Conservation (phyloP, 2,329 filamentous ascomycete genomes). For the Apiospora arundinis region DNA sequence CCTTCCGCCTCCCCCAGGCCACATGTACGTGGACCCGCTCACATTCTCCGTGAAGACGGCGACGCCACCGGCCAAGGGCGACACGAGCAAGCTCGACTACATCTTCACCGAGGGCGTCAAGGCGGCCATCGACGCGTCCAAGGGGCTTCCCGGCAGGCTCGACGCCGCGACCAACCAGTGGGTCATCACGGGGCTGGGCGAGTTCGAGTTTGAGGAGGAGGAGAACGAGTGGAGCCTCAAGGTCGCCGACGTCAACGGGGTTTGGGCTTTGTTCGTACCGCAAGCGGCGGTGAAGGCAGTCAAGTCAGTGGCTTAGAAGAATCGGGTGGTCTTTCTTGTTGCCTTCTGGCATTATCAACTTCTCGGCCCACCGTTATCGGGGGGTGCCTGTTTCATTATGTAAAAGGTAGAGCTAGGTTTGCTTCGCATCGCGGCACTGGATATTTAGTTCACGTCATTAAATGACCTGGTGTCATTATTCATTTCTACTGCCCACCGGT, state of each 20-base stretch:
- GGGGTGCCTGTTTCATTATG: too few species aligned
- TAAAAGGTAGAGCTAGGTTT: too few species aligned
- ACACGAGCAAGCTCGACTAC: conserved; percentile 28
- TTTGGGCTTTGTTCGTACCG: conserved; percentile 26
- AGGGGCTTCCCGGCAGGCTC: conserved; percentile 25
- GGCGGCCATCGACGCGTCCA: conserved; percentile 23
- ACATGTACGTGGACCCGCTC: conserved; percentile 28
- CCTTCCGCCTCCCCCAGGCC: conserved; percentile 23
- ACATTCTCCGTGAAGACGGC: conserved; percentile 25
- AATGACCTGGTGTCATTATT: too few species aligned
- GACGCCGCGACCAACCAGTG: conserved; percentile 25
- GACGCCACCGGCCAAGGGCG: conserved; percentile 21
- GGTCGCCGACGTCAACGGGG: conserved; percentile 28
- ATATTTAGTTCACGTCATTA: too few species aligned
- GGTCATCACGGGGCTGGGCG: conserved; percentile 26
- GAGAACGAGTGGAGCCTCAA: conserved; percentile 29
- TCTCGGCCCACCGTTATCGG: too few species aligned
- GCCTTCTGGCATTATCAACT: too few species aligned
- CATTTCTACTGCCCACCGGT: too few species aligned
- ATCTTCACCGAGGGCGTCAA: conserved; percentile 26
- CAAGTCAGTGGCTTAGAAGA: too few species aligned
- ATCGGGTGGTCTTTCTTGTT: too few species aligned
- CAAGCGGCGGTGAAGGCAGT: conserved; percentile 22
- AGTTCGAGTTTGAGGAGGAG: conserved; percentile 29
- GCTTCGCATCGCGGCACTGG: too few species aligned